Evolutionary conservation across 495 filamentous ascomycete species (phyloP).

Genomic region (Xylaria grammica): DNA sequence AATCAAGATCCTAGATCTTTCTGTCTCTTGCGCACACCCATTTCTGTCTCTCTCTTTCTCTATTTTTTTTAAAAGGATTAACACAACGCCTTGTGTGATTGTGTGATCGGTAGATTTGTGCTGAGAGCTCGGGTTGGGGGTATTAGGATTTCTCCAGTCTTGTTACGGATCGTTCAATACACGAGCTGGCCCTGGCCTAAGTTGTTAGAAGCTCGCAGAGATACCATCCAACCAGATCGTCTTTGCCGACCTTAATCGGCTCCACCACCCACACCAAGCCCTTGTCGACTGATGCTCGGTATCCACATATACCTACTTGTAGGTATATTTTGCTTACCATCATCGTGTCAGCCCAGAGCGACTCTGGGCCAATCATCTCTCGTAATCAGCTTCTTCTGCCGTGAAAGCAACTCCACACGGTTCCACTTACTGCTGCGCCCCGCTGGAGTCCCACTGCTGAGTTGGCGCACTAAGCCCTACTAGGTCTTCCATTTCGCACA

Average conservation of each 20-base stretch:
- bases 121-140: too few species aligned
- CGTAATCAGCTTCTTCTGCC: slow-evolving; percentile 25
- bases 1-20: background rate
- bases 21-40: too few species aligned
- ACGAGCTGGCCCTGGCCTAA: background rate
- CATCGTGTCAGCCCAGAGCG: slow-evolving; percentile 38
- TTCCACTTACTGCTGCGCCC: slow-evolving; percentile 27
- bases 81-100: too few species aligned
- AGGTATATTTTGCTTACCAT: slow-evolving; percentile 32
- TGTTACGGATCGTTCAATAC: too few species aligned
- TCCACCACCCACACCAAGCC: slow-evolving; percentile 28
- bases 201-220: background rate
- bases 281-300: slow-evolving; percentile 16
- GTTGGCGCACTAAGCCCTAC: slow-evolving; percentile 33
- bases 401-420: slow-evolving; percentile 25
- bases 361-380: slow-evolving; percentile 35
- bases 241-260: slow-evolving; percentile 19
- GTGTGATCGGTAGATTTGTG: too few species aligned
- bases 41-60: too few species aligned
- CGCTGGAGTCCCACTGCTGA: slow-evolving; percentile 33
- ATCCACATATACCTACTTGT: slow-evolving; percentile 6
- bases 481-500: slow-evolving; percentile 1
- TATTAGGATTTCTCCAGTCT: too few species aligned
- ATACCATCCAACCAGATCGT: slow-evolving; percentile 27
- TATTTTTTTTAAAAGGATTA: too few species aligned